Conservation (phyloP, 352 stramenopile species). For the Chrysophaeum taylorii region DNA sequence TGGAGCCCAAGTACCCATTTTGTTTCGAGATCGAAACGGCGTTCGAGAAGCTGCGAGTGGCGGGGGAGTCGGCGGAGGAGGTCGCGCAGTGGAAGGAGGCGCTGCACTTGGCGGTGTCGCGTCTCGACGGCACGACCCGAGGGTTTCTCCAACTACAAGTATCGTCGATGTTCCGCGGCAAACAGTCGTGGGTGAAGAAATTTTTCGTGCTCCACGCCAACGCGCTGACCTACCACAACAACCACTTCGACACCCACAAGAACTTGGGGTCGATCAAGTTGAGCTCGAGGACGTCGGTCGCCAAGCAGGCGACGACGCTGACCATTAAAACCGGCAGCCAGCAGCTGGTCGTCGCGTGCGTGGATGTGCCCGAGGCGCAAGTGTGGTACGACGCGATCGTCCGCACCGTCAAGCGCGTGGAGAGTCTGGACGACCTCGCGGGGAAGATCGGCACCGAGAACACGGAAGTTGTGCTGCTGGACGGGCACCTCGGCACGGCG, state of each 20-base stretch:
- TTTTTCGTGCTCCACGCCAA: conserved; percentile 22
- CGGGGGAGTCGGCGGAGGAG: not conserved
- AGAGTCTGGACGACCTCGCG: conserved; percentile 2
- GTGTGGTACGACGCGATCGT: conserved; percentile 8
- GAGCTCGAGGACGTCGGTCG: conserved; percentile 10
- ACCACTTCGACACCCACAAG: conserved; percentile 8
- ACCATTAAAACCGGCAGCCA: conserved; percentile 10
- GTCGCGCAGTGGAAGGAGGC: not conserved
- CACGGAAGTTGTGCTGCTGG: conserved; percentile 2
- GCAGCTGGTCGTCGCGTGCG: conserved; percentile 5
- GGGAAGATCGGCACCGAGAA: conserved; percentile 16
- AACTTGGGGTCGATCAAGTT: conserved; percentile 14
- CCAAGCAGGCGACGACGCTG: not conserved
- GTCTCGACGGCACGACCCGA: not conserved
- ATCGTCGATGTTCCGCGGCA: conserved; percentile 8
- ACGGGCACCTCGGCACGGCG: not conserved
- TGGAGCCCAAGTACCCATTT: not conserved
- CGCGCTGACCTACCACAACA: conserved; percentile 18
- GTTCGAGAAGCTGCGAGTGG: conserved; percentile 6
- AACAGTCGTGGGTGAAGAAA: too few relatives aligned
- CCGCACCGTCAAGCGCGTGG: not conserved
- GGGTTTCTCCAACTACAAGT: conserved; percentile 18
- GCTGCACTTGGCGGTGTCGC: conserved; percentile 3
- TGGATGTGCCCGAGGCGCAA: not conserved
- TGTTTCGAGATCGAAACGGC: conserved; percentile 8